Evolutionary conservation across 306 rosid species (phyloP).

Genomic region (Cicer arietinum): DNA sequence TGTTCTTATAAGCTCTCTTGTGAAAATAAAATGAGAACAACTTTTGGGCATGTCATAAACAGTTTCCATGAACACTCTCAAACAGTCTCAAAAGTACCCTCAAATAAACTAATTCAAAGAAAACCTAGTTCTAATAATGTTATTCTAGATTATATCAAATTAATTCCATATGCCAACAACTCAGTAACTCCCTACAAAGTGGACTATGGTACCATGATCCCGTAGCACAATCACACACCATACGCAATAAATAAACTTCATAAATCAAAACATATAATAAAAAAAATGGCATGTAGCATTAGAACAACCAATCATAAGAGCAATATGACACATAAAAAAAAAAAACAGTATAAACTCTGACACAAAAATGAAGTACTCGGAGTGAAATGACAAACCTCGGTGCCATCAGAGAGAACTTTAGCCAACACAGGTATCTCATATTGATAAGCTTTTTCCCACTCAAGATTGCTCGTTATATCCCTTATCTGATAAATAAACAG

Average conservation of each 20-base stretch:
- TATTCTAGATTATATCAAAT: not conserved
- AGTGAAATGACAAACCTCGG: conserved; percentile 65
- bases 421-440: conserved; percentile 93
- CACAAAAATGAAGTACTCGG: too few relatives aligned
- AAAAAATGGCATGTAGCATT: too few relatives aligned
- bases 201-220: not conserved
- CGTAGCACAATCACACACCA: not conserved
- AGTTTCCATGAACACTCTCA: too few relatives aligned
- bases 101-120: too few relatives aligned
- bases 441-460: conserved; percentile 87
- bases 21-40: too few relatives aligned
- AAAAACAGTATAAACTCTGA: not conserved
- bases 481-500: conserved; percentile 60
- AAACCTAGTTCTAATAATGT: not conserved
- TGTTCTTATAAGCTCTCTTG: too few relatives aligned
- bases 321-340: too few relatives aligned
- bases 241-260: too few relatives aligned
- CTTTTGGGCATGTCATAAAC: too few relatives aligned
- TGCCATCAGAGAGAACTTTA: conserved; percentile 77
- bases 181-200: conserved; percentile 1
- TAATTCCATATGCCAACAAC: not conserved
- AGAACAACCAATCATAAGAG: too few relatives aligned
- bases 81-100: too few relatives aligned
- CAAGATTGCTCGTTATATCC: conserved; percentile 81
- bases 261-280: too few relatives aligned